phyloP scores from a whole-genome alignment of 2,329 filamentous ascomycete genomes.

The Fusarium austroafricanum region DNA sequence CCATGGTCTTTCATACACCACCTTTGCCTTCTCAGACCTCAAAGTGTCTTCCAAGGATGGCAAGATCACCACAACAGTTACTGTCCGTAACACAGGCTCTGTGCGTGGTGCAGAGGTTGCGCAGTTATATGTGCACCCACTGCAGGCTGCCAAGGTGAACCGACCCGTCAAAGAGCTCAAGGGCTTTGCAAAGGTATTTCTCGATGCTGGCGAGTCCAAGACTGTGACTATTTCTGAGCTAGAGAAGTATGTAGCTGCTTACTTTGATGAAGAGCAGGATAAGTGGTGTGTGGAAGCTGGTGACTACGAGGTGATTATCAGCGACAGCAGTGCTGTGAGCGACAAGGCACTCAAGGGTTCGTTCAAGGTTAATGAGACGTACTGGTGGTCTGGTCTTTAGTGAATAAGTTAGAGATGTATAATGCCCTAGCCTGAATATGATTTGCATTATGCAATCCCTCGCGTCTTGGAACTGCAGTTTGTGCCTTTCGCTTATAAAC shows the following conservation, averaged over 20 bases:
- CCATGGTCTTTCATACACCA: constrained; percentile 82
- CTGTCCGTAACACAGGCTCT: constrained; percentile 71
- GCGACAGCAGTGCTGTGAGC: constrained; percentile 65
- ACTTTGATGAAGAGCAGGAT: constrained; percentile 75
- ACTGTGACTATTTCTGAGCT: constrained; percentile 66
- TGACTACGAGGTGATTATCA: constrained; percentile 71
- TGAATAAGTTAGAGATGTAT: neutral
- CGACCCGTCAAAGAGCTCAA: constrained; percentile 72
- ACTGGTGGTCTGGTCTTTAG: constrained; percentile 73
- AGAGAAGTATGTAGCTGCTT: constrained; percentile 74
- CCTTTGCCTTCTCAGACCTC: constrained; percentile 68
- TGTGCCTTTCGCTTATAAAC: neutral
- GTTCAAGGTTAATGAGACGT: constrained; percentile 70
- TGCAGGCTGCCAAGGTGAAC: constrained; percentile 65
- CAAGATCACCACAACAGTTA: constrained; percentile 61
- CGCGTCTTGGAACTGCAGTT: neutral
- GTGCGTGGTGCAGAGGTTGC: constrained; percentile 65
- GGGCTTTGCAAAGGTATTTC: constrained; percentile 72
- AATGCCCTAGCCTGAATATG: neutral
- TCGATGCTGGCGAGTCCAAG: constrained; percentile 70
- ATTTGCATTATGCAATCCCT: neutral
- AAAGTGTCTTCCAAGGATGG: constrained; percentile 59
- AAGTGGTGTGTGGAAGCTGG: constrained; percentile 76
- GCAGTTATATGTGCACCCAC: constrained; percentile 67
- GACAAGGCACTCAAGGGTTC: constrained; percentile 61